Evolutionary conservation across 2,329 filamentous ascomycete genomes (phyloP), one percentile per base, ranked within the genome.

Genomic region (Rhexocercosporidium sp.): DNA sequence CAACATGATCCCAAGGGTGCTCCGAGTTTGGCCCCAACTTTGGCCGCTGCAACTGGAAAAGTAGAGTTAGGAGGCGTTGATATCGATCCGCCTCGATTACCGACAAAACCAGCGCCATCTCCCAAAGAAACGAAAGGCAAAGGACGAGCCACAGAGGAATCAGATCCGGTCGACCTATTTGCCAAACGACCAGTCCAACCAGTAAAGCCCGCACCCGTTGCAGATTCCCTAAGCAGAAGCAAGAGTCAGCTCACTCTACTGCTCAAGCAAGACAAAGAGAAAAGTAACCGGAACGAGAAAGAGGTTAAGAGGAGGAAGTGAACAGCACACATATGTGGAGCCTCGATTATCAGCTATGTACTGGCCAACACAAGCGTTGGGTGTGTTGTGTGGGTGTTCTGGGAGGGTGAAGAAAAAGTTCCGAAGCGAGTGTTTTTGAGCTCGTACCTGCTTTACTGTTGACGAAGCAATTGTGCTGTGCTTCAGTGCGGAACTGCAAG

Each of bases 201-300:
- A 3, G 59, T 67, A 27, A 27, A 66, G 37, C 37, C 59, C 49
- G 41, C 64, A 25, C 22, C 66, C 12, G 34, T 67, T 9, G 80
- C 16, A 77, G 82, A 29, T 77, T 77, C 16, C 79, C 78, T 89
- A 59, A 85, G 81, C n/a, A 81, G 86, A 66, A 85, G 86, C n/a
- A 87, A 84, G 75, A 89, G 86, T 71, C 86, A 89, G 74, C 78
- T 90, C 31, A 85, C 84, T 11, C 77, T 89, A 3, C 78, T 90
- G 1, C 79, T 89, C 22, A 85, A 88, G 71, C 82, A 84, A 41
- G 85, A 86, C 25, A 65, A 61, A 34, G 56, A 61, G 39, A 65
- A 59, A 57, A 75, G 69, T 46, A 72, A 72, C 20, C 76, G 77
- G 20, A 76, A 77, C 18, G 65, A 66, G 16, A 63, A 59, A 6